Conservation (phyloP, 2,329 filamentous ascomycete genomes). For the Nothophoma quercina region DNA sequence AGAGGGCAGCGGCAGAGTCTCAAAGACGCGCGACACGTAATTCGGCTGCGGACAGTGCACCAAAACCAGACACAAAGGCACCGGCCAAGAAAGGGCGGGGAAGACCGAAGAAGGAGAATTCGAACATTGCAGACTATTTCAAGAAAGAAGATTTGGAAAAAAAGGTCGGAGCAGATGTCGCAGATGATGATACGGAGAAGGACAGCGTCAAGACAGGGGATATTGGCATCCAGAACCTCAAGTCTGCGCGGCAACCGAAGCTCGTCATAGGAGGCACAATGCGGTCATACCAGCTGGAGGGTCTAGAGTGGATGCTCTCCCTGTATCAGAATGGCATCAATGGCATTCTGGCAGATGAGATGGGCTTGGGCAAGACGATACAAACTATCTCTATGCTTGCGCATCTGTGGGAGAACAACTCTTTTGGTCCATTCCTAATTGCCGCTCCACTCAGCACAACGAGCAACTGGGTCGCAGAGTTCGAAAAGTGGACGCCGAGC, state of each 20-base stretch:
- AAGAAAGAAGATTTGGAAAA: constrained; percentile 65
- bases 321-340: constrained; percentile 90
- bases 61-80: constrained; percentile 26
- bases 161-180: constrained; percentile 62
- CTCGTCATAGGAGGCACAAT: constrained; percentile 87
- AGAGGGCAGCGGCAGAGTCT: constrained; percentile 54
- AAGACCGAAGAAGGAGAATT: constrained; percentile 49
- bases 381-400: constrained; percentile 90
- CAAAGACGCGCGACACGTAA: constrained; percentile 57
- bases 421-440: constrained; percentile 89
- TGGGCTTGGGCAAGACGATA: constrained; percentile 92
- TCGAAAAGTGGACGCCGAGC: constrained; percentile 84
- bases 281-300: constrained; percentile 93
- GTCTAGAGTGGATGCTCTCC: constrained; percentile 87
- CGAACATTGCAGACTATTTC: constrained; percentile 66
- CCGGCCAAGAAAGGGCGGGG: constrained; percentile 43
- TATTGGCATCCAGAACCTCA: constrained; percentile 71
- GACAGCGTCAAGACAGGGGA: constrained; percentile 66
- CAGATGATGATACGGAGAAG: constrained; percentile 66
- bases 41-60: constrained; percentile 28
- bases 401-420: constrained; percentile 83
- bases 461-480: constrained; percentile 96
- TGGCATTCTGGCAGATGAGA: constrained; percentile 91
- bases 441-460: constrained; percentile 90
- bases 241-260: constrained; percentile 84